Conservation (phyloP, 2,329 filamentous ascomycete genomes). For the Tolypocladium capitatum region DNA sequence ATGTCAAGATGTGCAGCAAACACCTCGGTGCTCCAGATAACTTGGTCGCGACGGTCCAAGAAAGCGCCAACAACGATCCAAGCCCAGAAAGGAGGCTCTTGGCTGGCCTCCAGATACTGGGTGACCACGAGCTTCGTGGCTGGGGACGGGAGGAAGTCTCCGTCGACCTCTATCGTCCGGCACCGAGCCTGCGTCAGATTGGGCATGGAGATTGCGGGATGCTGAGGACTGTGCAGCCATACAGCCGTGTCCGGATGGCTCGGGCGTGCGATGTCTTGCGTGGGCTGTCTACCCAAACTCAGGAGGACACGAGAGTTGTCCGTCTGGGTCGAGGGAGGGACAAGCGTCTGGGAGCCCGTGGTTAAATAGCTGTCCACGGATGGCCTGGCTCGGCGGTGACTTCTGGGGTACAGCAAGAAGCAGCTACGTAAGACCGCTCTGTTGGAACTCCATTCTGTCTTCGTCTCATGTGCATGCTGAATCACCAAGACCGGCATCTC, state of each 20-base stretch:
- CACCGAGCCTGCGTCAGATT: slow-evolving; percentile 3
- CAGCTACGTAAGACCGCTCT: neutral
- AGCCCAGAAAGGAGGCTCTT: slow-evolving; percentile 24
- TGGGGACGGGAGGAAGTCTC: slow-evolving; percentile 25
- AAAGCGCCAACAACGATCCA: slow-evolving; percentile 34
- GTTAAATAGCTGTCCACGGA: neutral
- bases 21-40: slow-evolving; percentile 33
- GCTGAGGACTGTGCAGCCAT: neutral
- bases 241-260: neutral
- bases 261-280: neutral
- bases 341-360: neutral
- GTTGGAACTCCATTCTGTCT: neutral
- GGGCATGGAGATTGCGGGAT: slow-evolving; percentile 7
- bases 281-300: neutral
- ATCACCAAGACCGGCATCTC: neutral
- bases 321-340: neutral
- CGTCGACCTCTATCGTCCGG: slow-evolving; percentile 15
- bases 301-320: too few species aligned
- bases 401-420: neutral
- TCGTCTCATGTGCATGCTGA: neutral
- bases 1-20: slow-evolving; percentile 21
- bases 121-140: slow-evolving; percentile 32
- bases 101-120: slow-evolving; percentile 23
- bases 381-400: slow-evolving; percentile 5
- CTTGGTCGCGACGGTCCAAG: slow-evolving; percentile 26